Conservation (phyloP, 306 rosid species). For the Prunus armeniaca region DNA sequence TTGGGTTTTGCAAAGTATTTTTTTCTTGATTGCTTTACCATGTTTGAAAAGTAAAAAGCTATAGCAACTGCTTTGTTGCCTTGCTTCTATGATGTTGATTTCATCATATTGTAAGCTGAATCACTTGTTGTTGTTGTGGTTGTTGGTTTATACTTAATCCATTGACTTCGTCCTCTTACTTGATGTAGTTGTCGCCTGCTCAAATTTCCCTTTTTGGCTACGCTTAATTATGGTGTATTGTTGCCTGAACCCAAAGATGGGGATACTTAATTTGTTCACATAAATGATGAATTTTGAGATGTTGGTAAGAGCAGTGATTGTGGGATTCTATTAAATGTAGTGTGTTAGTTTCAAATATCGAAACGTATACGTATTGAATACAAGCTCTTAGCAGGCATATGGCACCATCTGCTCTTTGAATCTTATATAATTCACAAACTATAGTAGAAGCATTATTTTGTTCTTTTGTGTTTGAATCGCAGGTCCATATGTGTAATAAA, state of each 20-base stretch:
- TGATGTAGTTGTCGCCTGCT: background rate
- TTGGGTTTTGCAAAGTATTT: background rate
- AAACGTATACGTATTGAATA: background rate
- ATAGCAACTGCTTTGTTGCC: background rate
- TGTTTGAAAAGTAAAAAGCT: background rate
- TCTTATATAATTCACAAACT: background rate
- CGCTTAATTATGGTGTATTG: background rate
- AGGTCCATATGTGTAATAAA: slow-evolving; percentile 77
- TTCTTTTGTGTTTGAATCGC: slow-evolving; percentile 29
- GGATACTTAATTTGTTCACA: background rate
- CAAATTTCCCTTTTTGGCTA: background rate
- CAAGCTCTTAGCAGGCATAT: background rate
- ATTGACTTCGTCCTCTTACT: background rate
- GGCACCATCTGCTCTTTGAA: background rate
- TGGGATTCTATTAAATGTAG: background rate
- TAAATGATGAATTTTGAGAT: background rate
- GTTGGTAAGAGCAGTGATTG: background rate
- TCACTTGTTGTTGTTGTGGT: background rate
- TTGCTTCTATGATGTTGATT: background rate
- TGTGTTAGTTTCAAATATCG: background rate
- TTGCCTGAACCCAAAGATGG: background rate
- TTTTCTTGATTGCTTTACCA: background rate
- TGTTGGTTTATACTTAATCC: background rate
- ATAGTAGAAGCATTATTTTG: background rate
- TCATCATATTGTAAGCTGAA: background rate